Evolutionary conservation across 176 grass and related monocot genomes (phyloP).

Genomic region (Stipa capillata): DNA sequence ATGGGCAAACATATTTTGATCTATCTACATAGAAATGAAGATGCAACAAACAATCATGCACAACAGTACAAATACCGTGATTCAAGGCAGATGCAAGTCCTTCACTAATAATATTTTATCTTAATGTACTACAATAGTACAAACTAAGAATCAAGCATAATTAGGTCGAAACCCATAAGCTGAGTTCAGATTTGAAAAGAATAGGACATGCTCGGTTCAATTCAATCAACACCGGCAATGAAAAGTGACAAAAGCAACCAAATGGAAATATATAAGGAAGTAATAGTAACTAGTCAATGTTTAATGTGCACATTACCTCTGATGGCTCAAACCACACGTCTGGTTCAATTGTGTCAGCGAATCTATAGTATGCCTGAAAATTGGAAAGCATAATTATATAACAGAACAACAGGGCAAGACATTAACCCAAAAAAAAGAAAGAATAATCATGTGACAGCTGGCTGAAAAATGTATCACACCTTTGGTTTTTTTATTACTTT

Average conservation of each 20-base stretch:
- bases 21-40: background rate
- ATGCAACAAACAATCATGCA: background rate
- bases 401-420: background rate
- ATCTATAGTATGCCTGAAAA: slow-evolving; percentile 91
- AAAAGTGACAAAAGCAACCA: background rate
- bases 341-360: slow-evolving; percentile 78
- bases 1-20: too few species aligned
- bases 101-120: background rate
- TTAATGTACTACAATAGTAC: background rate
- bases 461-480: slow-evolving; percentile 57
- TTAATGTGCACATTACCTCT: slow-evolving; percentile 45
- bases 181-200: background rate
- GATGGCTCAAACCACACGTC: slow-evolving; percentile 98
- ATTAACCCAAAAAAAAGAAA: slow-evolving; percentile 4
- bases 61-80: background rate
- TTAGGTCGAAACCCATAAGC: background rate
- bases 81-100: background rate
- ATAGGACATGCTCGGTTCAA: background rate
- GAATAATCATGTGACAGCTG: background rate
- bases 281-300: background rate
- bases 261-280: background rate
- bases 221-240: slow-evolving; percentile 3
- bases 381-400: background rate
- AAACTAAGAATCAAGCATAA: background rate
- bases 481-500: slow-evolving; percentile 93